phyloP scores from a whole-genome alignment of 108 stramenopile genomes.

The Cyclotella choctawhatcheeana region DNA sequence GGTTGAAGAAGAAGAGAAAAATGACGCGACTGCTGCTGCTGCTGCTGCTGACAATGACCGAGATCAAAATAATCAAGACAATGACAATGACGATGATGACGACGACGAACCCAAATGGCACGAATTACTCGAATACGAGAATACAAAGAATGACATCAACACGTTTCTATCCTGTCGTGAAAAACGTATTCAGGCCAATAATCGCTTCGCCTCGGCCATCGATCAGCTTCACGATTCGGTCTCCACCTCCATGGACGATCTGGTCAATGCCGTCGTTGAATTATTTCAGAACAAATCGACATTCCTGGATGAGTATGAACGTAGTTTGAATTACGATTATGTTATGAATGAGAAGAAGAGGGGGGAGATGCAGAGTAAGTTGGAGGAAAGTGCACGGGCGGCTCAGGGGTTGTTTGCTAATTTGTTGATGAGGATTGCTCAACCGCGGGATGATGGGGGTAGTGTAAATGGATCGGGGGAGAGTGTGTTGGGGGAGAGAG shows the following conservation, averaged over 20 bases:
- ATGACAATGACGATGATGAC: slow-evolving; percentile 23
- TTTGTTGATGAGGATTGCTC: slow-evolving; percentile 52
- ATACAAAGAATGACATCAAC: slow-evolving; percentile 38
- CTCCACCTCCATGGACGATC: slow-evolving; percentile 27
- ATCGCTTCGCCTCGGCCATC: slow-evolving; percentile 42
- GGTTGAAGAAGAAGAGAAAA: background rate
- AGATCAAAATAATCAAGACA: background rate
- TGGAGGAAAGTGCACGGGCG: slow-evolving; percentile 45
- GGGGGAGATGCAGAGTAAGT: slow-evolving; percentile 42
- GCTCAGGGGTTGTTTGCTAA: slow-evolving; percentile 54
- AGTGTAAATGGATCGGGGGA: slow-evolving; percentile 4
- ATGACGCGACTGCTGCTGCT: background rate
- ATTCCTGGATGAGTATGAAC: slow-evolving; percentile 43
- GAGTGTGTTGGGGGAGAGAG: background rate
- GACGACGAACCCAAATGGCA: slow-evolving; percentile 53
- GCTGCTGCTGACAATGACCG: background rate
- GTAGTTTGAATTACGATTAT: slow-evolving; percentile 42
- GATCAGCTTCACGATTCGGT: slow-evolving; percentile 44
- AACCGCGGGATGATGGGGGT: slow-evolving; percentile 24
- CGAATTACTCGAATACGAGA: slow-evolving; percentile 35
- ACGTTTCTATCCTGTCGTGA: slow-evolving; percentile 33
- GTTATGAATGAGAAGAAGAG: slow-evolving; percentile 41
- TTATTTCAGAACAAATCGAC: slow-evolving; percentile 28
- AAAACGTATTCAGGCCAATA: slow-evolving; percentile 30
- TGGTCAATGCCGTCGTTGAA: slow-evolving; percentile 35